Percentiles rank a stretch among this genome's conserved stretches.
These are phyloP conservation scores for Maudiozyma bulderi DNA, from an alignment of 805 yeast species.

Conservation along the genomic window DNA sequence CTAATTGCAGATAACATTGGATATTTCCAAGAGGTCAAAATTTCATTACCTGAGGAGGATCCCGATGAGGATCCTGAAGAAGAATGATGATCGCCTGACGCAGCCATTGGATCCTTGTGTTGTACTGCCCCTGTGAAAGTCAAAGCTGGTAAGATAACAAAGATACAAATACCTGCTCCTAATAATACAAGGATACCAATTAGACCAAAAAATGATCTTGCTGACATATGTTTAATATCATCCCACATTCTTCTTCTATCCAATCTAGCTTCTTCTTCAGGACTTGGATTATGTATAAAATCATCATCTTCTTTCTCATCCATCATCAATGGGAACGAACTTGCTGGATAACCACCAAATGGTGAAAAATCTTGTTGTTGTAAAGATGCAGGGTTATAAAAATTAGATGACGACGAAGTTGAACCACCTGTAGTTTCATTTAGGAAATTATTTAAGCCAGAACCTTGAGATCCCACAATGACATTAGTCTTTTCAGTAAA, in stretches of 20 bases:
- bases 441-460: neutral
- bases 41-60: constrained; percentile 24
- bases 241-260: constrained; percentile 58
- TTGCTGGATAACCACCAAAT: constrained; percentile 94
- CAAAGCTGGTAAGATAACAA: constrained; percentile 72
- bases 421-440: constrained; percentile 5
- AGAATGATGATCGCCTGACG: neutral
- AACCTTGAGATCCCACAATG: constrained; percentile 1
- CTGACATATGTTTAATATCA: constrained; percentile 61
- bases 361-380: constrained; percentile 66
- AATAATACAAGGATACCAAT: constrained; percentile 50
- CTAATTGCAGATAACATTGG: constrained; percentile 46
- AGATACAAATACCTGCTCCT: constrained; percentile 55
- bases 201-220: constrained; percentile 50
- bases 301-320: constrained; percentile 95
- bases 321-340: constrained; percentile 79
- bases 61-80: neutral
- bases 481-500: neutral
- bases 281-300: constrained; percentile 92
- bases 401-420: constrained; percentile 28
- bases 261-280: constrained; percentile 79
- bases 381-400: constrained; percentile 6
- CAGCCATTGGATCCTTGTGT: neutral
- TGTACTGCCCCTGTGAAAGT: constrained; percentile 61
- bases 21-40: constrained; percentile 40